Base-by-base conservation (phyloP, 768 basidiomycete genomes). In the Austroboletus festivus region DNA sequence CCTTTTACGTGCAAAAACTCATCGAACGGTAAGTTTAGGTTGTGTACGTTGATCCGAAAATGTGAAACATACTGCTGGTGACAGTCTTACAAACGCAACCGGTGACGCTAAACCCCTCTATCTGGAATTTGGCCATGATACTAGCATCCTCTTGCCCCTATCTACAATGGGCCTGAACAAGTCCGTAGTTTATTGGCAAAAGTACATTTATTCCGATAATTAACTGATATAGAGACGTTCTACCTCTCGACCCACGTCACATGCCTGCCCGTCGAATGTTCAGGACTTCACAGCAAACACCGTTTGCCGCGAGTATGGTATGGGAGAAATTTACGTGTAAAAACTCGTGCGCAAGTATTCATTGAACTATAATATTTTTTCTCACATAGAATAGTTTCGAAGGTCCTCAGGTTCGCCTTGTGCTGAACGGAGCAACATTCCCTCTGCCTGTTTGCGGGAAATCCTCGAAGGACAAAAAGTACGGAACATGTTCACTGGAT, bases 71-170 rank as follows among this genome's bases (percentile, higher is more conserved):
- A 11, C 3, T 19, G 1, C 3, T 24, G 41, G 21, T 30, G 18
- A 23, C 30, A 72, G 71, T 35, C 63, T 73, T 40, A 62, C 64
- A 23, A 72, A 72, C 58, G 49, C 55, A 19, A 68, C 65, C 21
- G 68, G 62, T 28, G 61, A 68, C 41, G 64, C 68, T 13, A 44
- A 62, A 44, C 41, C 60, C 34, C 56, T 71, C 19, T 72, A 70
- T 57, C 60, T 75, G 21, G 71, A 75, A 57, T 75, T 74, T 50
- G 73, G 72, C 4, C 71, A 74, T 51, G 71, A 73, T 44, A 71
- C 66, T 7, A 72, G 68, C 31, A 65, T 75, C 48, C 65, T 74
- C 52, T 38, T 70, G 21, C 67, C 68, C 5, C 49, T 73, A 26
- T 68, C 73, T 20, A 69, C 69, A 1, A 64, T 73, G 52, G 65